Evolutionary conservation across 345 rosid species (phyloP).

Genomic region (Iberis pinnata): DNA sequence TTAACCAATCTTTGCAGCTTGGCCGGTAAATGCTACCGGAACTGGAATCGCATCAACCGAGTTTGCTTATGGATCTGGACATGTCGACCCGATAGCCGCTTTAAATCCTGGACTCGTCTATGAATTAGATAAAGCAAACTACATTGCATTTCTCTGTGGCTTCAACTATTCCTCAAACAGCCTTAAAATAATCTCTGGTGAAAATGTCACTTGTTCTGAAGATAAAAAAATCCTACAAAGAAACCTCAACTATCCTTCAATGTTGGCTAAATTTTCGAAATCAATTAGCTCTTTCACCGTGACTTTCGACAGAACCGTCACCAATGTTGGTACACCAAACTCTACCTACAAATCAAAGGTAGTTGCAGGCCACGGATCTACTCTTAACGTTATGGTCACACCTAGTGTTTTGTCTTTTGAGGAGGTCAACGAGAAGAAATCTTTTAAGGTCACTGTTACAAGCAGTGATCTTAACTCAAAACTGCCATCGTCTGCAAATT

Average conservation of each 20-base stretch:
- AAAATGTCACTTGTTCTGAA: slow-evolving; percentile 28
- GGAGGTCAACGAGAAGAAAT: slow-evolving; percentile 30
- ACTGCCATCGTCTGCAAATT: slow-evolving; percentile 2
- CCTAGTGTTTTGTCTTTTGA: slow-evolving; percentile 35
- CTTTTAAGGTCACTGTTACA: slow-evolving; percentile 31
- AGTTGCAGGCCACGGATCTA: too few relatives aligned
- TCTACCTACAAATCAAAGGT: too few relatives aligned
- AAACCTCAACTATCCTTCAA: slow-evolving; percentile 53
- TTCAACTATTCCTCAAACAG: slow-evolving; percentile 15
- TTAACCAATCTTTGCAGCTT: slow-evolving; percentile 24
- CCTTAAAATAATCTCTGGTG: slow-evolving; percentile 26
- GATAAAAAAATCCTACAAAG: not conserved
- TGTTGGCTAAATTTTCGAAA: slow-evolving; percentile 15
- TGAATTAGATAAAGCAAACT: slow-evolving; percentile 33
- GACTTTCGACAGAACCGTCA: slow-evolving; percentile 36
- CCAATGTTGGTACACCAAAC: slow-evolving; percentile 41
- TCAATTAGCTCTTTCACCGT: slow-evolving; percentile 4
- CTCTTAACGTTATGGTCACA: slow-evolving; percentile 19
- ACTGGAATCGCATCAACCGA: too few relatives aligned
- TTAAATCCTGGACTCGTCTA: too few relatives aligned
- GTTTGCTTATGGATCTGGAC: too few relatives aligned
- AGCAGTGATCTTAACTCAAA: not conserved
- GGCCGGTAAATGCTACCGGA: slow-evolving; percentile 20
- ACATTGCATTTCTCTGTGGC: slow-evolving; percentile 39
- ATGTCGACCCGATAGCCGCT: too few relatives aligned